A percentile compares a stretch with the other conserved stretches of the same genome.
Conservation (phyloP, 2,329 filamentous ascomycete species). For the Penicillium sp. region DNA sequence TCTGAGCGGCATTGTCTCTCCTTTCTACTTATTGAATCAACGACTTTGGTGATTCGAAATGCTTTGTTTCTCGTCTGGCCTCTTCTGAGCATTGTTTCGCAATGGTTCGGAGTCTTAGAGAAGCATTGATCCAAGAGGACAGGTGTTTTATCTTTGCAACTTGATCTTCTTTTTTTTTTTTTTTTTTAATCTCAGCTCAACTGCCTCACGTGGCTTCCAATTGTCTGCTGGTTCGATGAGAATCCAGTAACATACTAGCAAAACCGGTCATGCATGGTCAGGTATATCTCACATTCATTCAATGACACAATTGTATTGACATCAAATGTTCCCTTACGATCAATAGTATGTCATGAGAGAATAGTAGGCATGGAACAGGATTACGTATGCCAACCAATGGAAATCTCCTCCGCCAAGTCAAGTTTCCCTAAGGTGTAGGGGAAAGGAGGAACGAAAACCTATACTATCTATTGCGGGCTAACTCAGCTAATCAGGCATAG, state of each 20-base stretch:
- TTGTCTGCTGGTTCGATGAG: conserved; percentile 13
- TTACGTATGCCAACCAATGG: too few species aligned
- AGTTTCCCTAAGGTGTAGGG: too few species aligned
- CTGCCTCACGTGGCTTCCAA: conserved; percentile 15
- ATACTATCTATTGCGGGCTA: not conserved
- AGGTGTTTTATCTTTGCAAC: conserved; percentile 25
- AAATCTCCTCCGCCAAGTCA: too few species aligned
- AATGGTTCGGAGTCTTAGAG: conserved; percentile 29
- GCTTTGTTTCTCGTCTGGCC: conserved; percentile 25
- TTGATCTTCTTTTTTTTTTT: conserved; percentile 15
- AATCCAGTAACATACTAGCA: not conserved
- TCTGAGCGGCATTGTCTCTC: conserved; percentile 5
- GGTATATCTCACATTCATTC: conserved; percentile 1
- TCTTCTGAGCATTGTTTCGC: conserved; percentile 20
- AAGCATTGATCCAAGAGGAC: conserved; percentile 33
- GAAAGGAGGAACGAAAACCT: not conserved
- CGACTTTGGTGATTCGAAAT: conserved; percentile 10
- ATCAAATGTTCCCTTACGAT: not conserved
- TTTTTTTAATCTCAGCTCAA: conserved; percentile 18
- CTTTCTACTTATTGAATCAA: conserved; percentile 1
- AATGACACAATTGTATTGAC: conserved; percentile 4
- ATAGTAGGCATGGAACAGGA: not conserved
- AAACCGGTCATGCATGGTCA: conserved; percentile 3
- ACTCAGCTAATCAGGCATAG: not conserved
- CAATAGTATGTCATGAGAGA: not conserved